Conservation (phyloP, 108 stramenopile species). For the Nitzschia sp. region DNA sequence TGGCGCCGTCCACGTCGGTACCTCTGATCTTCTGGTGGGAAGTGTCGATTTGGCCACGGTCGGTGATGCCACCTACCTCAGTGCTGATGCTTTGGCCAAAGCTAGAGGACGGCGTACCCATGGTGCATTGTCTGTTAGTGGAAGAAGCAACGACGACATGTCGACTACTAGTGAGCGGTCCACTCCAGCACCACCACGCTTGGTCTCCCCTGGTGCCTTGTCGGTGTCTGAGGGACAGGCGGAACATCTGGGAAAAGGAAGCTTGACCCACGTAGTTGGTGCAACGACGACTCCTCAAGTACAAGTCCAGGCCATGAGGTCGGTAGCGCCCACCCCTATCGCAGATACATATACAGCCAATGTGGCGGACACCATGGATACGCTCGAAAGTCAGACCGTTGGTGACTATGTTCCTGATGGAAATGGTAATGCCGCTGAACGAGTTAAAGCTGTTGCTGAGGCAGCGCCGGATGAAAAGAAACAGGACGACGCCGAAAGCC, state of each 20-base stretch:
- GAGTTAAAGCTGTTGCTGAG: background rate
- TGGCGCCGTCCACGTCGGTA: background rate
- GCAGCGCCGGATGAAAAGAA: background rate
- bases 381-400: background rate
- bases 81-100: background rate
- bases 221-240: background rate
- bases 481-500: background rate
- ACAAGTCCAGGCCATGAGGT: background rate
- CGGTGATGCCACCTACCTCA: background rate
- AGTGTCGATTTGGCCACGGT: background rate
- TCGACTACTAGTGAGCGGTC: background rate
- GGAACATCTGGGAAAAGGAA: background rate
- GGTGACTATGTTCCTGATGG: background rate
- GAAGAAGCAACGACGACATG: background rate
- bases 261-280: no score
- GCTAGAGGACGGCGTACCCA: background rate
- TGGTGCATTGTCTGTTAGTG: background rate
- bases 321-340: background rate
- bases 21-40: background rate
- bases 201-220: constrained; percentile 1
- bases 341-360: background rate
- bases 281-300: no score
- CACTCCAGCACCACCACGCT: background rate
- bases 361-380: background rate
- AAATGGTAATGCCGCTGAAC: background rate